phyloP scores from a whole-genome alignment of 2,329 filamentous ascomycete genomes.

The Ophiosphaerella herpotricha region DNA sequence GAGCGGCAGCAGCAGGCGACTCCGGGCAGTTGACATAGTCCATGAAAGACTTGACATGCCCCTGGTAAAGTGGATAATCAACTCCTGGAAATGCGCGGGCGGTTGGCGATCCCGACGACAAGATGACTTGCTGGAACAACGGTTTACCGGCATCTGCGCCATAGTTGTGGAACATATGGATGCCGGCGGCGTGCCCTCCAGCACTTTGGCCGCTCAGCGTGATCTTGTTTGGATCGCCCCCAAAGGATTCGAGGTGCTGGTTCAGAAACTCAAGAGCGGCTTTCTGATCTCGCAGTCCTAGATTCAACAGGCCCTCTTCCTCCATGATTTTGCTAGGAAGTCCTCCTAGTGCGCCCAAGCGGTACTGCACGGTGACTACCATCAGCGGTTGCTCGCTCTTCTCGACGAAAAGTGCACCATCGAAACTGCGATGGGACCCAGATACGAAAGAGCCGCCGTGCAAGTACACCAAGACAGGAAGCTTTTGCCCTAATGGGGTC shows the following conservation, averaged over 20 bases:
- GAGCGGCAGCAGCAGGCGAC: constrained; percentile 31
- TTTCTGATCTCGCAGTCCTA: constrained; percentile 38
- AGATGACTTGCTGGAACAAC: constrained; percentile 40
- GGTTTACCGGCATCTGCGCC: constrained; percentile 33
- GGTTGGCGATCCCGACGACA: constrained; percentile 42
- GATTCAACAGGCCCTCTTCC: constrained; percentile 39
- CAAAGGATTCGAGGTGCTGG: constrained; percentile 46
- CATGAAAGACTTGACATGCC: constrained; percentile 40
- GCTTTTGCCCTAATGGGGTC: constrained; percentile 29
- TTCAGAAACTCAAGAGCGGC: constrained; percentile 46
- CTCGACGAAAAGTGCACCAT: constrained; percentile 40
- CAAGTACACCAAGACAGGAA: constrained; percentile 38
- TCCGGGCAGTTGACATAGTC: constrained; percentile 30
- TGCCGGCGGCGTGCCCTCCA: constrained; percentile 44
- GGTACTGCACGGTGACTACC: constrained; percentile 43
- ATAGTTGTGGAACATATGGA: constrained; percentile 46
- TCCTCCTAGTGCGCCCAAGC: constrained; percentile 40
- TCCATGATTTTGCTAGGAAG: constrained; percentile 41
- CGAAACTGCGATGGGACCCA: constrained; percentile 38
- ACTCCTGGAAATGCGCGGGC: constrained; percentile 42
- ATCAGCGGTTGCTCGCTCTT: constrained; percentile 37
- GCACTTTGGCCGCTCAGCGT: constrained; percentile 50
- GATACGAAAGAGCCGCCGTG: constrained; percentile 40
- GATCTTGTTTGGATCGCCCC: constrained; percentile 46
- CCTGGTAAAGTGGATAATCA: constrained; percentile 36